phyloP scores from a whole-genome alignment of 306 rosid species.

The Cucurbita ficifolia region DNA sequence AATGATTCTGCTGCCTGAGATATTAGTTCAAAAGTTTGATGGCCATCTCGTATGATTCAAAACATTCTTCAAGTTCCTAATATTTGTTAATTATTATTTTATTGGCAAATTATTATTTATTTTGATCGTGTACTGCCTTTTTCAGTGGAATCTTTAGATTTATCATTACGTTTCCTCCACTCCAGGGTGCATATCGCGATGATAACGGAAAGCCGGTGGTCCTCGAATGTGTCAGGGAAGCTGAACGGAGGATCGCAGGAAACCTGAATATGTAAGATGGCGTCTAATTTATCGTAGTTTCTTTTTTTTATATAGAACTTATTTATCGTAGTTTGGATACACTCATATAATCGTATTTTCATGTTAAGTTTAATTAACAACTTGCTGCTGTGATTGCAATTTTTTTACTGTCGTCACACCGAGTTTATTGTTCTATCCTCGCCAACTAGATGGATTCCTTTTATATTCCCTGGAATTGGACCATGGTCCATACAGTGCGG shows the following conservation, averaged over 20 bases:
- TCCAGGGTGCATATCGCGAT: constrained; percentile 88
- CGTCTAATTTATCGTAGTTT: neutral
- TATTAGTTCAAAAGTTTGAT: neutral
- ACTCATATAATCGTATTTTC: neutral
- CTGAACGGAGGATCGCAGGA: constrained; percentile 84
- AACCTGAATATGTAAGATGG: constrained; percentile 43
- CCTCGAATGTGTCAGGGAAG: constrained; percentile 77
- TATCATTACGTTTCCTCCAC: neutral
- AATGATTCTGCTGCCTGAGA: neutral
- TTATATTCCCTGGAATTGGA: neutral
- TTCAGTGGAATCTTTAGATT: neutral
- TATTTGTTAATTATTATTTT: neutral
- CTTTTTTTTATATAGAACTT: too few relatives aligned
- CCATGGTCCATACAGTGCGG: neutral
- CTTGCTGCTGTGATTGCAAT: constrained; percentile 4
- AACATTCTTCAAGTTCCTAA: neutral
- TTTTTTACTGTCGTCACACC: constrained; percentile 14
- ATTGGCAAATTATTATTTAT: neutral
- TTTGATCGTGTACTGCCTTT: neutral
- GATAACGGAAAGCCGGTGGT: constrained; percentile 91
- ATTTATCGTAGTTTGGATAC: neutral
- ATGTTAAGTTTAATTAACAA: neutral
- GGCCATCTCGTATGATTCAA: neutral
- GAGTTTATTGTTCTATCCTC: constrained; percentile 8
- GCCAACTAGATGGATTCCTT: neutral